Evolutionary conservation across 2,329 filamentous ascomycete species (phyloP).

Genomic region (Didymella exigua): DNA sequence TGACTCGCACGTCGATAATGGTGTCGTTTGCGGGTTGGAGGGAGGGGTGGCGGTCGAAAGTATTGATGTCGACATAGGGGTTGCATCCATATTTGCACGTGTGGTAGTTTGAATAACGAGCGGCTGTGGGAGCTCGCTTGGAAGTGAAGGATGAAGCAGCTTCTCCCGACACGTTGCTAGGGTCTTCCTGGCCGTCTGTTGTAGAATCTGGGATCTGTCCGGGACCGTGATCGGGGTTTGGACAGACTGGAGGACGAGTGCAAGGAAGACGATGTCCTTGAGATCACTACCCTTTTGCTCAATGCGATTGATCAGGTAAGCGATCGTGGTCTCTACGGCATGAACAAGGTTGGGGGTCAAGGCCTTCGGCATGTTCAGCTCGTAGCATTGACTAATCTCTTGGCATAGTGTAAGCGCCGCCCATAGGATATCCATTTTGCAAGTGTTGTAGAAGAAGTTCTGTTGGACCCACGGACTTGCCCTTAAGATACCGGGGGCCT

Average conservation of each 20-base stretch:
- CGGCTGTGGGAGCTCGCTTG: not conserved
- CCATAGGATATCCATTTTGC: slow-evolving; percentile 39
- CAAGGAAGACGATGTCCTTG: slow-evolving; percentile 29
- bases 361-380: not conserved
- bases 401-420: slow-evolving; percentile 41
- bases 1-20: not conserved
- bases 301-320: slow-evolving; percentile 20
- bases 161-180: slow-evolving; percentile 22
- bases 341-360: slow-evolving; percentile 6
- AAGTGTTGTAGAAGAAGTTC: slow-evolving; percentile 38
- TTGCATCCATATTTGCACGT: slow-evolving; percentile 3
- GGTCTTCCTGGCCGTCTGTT: slow-evolving; percentile 10
- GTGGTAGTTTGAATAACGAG: slow-evolving; percentile 2
- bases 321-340: slow-evolving; percentile 21
- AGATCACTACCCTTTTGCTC: slow-evolving; percentile 26
- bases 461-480: slow-evolving; percentile 14
- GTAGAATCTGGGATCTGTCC: slow-evolving; percentile 3
- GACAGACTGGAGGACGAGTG: slow-evolving; percentile 24
- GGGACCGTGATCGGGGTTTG: slow-evolving; percentile 8
- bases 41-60: slow-evolving; percentile 4
- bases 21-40: slow-evolving; percentile 1
- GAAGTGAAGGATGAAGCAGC: slow-evolving; percentile 16
- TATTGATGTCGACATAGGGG: not conserved
- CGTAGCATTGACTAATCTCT: slow-evolving; percentile 28
- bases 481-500: slow-evolving; percentile 4